Base-by-base conservation (phyloP, 768 basidiomycete genomes). In the Mycena belliarum region DNA sequence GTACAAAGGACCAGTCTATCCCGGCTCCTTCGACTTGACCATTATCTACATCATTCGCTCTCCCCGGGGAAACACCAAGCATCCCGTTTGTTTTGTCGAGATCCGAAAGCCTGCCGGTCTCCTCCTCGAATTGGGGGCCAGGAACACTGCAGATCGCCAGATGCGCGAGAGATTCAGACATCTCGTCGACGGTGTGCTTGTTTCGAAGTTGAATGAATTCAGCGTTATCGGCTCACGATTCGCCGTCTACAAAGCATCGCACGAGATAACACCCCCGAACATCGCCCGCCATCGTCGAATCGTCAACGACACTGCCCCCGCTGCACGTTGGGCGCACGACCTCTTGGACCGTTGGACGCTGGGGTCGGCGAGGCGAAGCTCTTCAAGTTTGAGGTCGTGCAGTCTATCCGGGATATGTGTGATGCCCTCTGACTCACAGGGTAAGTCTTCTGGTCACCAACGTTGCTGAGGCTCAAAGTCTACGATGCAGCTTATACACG, bases 41-140 rank as follows among this genome's bases (percentile, higher is more conserved):
- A 55, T 49, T 23, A 49, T 63, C 26, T 66, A 57, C 51, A 48
- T 65, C 44, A 53, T 64, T 24, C 65, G 26, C 35, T 18, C 24
- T 28, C 24, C n/a, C 45, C 44, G 24, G 10, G 44, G 44, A 45
- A 55, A 51, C 49, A 40, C 38, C 52, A 42, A 57, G 15, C 60
- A 58, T 33, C 68, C 68, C 26, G 63, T 72, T 35, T 68, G 70
- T 51, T 70, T 70, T 49, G n/a, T 71, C 40, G 59, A 70, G 51
- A 61, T 69, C 59, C n/a, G n/a, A n/a, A 70, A 68, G 37, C 66
- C 64, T 26, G 52, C 61, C 25, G 56, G 61, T 28, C 29, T 56
- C 44, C 49, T 61, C 33, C 32, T 23, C 12, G 14, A 55, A 11
- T 38, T 40, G 37, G 66, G 63, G 40, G 28, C 61, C 49, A 68